These are phyloP conservation scores for Zygoascus hellenicus DNA, from an alignment of 1,139 yeast genomes.

Conservation along the genomic window DNA sequence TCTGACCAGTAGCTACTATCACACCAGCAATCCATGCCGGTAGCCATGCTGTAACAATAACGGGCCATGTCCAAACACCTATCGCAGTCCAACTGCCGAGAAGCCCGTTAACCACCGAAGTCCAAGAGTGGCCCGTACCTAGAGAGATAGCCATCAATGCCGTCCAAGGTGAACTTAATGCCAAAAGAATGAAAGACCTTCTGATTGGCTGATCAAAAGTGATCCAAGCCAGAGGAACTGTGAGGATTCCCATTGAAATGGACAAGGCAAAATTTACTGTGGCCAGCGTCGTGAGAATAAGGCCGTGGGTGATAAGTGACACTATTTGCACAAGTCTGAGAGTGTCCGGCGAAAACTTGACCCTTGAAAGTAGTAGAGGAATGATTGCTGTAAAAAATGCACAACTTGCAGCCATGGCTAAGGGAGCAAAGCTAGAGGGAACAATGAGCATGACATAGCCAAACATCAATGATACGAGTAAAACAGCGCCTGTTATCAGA, in stretches of 20 bases:
- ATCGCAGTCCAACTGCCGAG: slow-evolving; percentile 61
- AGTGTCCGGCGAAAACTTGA: slow-evolving; percentile 9
- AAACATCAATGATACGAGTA: slow-evolving; percentile 19
- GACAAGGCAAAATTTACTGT: slow-evolving; percentile 85
- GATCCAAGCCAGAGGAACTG: slow-evolving; percentile 67
- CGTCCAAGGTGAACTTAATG: slow-evolving; percentile 26
- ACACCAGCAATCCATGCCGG: slow-evolving; percentile 70
- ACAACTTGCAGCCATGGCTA: slow-evolving; percentile 14
- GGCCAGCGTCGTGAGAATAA: slow-evolving; percentile 65
- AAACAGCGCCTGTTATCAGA: slow-evolving; percentile 13
- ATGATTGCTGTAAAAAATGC: slow-evolving; percentile 12
- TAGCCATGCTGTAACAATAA: slow-evolving; percentile 69
- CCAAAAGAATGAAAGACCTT: slow-evolving; percentile 16
- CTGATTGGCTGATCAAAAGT: background rate
- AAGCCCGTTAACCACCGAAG: slow-evolving; percentile 28
- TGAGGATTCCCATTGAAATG: slow-evolving; percentile 56
- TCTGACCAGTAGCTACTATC: slow-evolving; percentile 22
- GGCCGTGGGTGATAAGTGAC: slow-evolving; percentile 57
- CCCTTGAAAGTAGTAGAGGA: slow-evolving; percentile 13
- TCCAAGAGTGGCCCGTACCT: slow-evolving; percentile 10
- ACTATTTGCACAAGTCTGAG: slow-evolving; percentile 31
- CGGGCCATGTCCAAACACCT: slow-evolving; percentile 85
- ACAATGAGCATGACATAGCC: slow-evolving; percentile 13
- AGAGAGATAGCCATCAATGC: slow-evolving; percentile 35
- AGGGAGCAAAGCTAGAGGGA: slow-evolving; percentile 14